phyloP scores from a whole-genome alignment of 495 filamentous ascomycete species.

The Neurospora discreta region DNA sequence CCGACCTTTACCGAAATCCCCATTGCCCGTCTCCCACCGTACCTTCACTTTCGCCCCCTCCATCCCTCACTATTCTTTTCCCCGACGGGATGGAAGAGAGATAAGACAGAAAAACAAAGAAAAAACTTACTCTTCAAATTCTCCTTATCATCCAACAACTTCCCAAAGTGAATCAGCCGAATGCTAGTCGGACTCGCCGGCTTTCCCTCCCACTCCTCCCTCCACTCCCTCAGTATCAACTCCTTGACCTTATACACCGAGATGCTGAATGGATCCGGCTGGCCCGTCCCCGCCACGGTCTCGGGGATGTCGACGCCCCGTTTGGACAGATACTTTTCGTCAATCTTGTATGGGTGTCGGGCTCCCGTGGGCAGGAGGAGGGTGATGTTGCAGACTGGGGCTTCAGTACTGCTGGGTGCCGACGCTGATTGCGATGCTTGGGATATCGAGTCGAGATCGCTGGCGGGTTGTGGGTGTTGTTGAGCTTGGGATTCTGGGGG shows the following conservation, averaged over 20 bases:
- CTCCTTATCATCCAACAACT: slow-evolving; percentile 76
- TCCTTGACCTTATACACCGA: slow-evolving; percentile 88
- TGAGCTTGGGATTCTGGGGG: not conserved
- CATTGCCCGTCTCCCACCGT: no score
- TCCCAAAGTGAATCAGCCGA: slow-evolving; percentile 78
- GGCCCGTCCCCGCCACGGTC: slow-evolving; percentile 31
- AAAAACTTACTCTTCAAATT: slow-evolving; percentile 43
- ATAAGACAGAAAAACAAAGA: no score
- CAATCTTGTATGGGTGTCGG: slow-evolving; percentile 76
- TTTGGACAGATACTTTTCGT: slow-evolving; percentile 73
- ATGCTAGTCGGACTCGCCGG: slow-evolving; percentile 77
- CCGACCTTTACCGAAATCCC: no score
- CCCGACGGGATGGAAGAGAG: no score
- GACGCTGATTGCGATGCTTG: not conserved
- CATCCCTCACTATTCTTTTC: no score
- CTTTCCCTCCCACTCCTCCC: slow-evolving; percentile 78
- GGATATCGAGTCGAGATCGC: not conserved
- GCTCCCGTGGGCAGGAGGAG: slow-evolving; percentile 71
- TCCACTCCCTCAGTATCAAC: slow-evolving; percentile 82
- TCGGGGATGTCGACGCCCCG: slow-evolving; percentile 64
- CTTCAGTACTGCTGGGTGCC: not conserved
- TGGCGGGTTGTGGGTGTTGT: not conserved
- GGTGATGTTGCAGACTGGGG: slow-evolving; percentile 45
- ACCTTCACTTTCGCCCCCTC: no score
- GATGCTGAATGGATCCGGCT: slow-evolving; percentile 71